Evolutionary conservation across 108 stramenopile genomes (phyloP), one percentile per base, ranked within the genome.

Genomic region (Nitzschia palea): DNA sequence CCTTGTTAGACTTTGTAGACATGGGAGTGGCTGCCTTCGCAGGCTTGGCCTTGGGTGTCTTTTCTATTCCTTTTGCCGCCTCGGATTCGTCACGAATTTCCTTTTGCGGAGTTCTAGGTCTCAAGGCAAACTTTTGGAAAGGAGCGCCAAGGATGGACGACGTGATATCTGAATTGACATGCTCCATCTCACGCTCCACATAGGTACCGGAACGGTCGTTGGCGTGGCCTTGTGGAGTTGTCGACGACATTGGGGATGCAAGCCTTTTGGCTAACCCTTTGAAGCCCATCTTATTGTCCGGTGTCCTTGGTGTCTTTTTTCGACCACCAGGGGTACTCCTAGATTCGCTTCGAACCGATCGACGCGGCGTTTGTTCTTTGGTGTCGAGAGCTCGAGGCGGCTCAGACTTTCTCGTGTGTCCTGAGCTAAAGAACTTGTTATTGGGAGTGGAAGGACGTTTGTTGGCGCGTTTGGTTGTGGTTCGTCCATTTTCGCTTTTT

Each of bases 141-240:
- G 65, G 60, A 15, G 30, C 60, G 10, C 45, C 74, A 28, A 76
- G 37, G 4, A 76, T 58, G 14, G 74, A 76, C 5, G 67, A 62
- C 33, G 74, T 76, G 30, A 76, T 76, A 42, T 76, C 74, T 25
- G 74, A 76, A 18, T 63, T 43, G 17, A 76, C 74, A 26, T 68
- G 36, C 23, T 48, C 33, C 0, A 61, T 33, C 31, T 68, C 61
- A 0, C 36, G 33, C 29, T 63, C 58, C 4, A 68, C 62, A 28
- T 63, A 52, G 20, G 66, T 76, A 22, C 74, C 74, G 2, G 74
- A 76, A 32, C 74, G 48, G 37, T 76, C 74, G 56, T 73, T 48
- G 55, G 14, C 37, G 37, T 6, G 12, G 6, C 12, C 12, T 40
- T 40, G 10, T 6, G 6, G 6, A 12, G 6, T 40, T 6, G 6